Percentiles rank a stretch among this genome's conserved stretches.
Conservation (phyloP, 495 filamentous ascomycete genomes). For the Neurospora sp. region DNA sequence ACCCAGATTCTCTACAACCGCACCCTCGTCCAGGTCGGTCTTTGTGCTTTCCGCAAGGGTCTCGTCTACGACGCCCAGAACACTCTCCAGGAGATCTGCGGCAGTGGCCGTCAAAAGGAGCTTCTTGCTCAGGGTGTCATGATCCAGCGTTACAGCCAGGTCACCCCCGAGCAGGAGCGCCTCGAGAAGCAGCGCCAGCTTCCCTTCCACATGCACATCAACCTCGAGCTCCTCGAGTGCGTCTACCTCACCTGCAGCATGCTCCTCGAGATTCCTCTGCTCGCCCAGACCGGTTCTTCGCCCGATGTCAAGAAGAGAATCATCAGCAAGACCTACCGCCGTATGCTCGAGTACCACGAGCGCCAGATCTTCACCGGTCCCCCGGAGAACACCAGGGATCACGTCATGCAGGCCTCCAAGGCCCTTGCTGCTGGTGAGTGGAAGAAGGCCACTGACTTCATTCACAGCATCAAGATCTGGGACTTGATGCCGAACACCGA, state of each 20-base stretch:
- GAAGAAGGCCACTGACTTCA: constrained; percentile 89
- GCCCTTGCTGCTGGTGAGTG: constrained; percentile 93
- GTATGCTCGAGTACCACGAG: constrained; percentile 99
- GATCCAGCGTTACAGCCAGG: constrained; percentile 89
- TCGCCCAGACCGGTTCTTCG: constrained; percentile 91
- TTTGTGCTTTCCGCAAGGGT: constrained; percentile 94
- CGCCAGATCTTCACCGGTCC: constrained; percentile 97
- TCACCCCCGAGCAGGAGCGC: constrained; percentile 93
- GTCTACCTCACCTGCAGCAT: constrained; percentile 98
- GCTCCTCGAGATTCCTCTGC: constrained; percentile 94
- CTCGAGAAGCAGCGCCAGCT: constrained; percentile 92
- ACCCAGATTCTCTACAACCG: constrained; percentile 99
- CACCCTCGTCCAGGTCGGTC: constrained; percentile 92
- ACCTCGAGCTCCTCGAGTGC: constrained; percentile 94
- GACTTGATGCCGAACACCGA: constrained; percentile 84
- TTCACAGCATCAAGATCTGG: constrained; percentile 98
- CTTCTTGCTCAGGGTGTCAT: constrained; percentile 95
- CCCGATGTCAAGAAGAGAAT: constrained; percentile 95
- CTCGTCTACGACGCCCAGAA: constrained; percentile 96
- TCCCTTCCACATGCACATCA: constrained; percentile 99
- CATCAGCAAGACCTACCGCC: constrained; percentile 98
- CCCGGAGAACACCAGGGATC: constrained; percentile 95
- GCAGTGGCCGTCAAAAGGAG: constrained; percentile 94
- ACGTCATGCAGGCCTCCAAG: constrained; percentile 97
- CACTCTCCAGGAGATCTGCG: constrained; percentile 94